Conservation (phyloP, 2,329 filamentous ascomycete species). For the Plectosphaerella plurivora region DNA sequence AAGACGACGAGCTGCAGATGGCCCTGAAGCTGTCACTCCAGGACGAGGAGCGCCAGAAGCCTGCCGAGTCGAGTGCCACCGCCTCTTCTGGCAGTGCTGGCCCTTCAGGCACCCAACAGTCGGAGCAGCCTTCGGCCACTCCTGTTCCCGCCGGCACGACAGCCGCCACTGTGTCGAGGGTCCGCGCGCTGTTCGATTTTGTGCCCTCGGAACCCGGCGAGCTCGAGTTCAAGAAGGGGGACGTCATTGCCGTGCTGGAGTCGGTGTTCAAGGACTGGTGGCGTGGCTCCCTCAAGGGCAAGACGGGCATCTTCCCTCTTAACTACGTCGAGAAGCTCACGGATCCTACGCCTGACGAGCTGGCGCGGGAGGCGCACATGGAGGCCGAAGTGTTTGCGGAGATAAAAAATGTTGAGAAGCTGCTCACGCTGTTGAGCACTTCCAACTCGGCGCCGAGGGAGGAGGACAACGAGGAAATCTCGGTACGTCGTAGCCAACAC, state of each 20-base stretch:
- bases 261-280: conserved; percentile 99
- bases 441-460: conserved; percentile 74
- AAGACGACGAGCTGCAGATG: conserved; percentile 97
- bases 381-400: conserved; percentile 67
- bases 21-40: conserved; percentile 88
- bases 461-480: conserved; percentile 96
- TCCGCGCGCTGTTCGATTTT: conserved; percentile 92
- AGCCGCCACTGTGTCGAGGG: conserved; percentile 90
- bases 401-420: conserved; percentile 60
- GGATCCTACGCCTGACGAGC: conserved; percentile 88
- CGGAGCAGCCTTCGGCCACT: conserved; percentile 41
- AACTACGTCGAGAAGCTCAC: conserved; percentile 98
- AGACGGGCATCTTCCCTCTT: conserved; percentile 95
- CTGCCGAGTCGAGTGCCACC: conserved; percentile 28
- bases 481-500: conserved; percentile 43
- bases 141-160: conserved; percentile 78
- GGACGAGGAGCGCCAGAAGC: conserved; percentile 67
- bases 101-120: conserved; percentile 21
- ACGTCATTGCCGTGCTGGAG: conserved; percentile 94
- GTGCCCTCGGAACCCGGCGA: conserved; percentile 90
- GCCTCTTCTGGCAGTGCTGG: conserved; percentile 29
- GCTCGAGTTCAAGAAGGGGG: conserved; percentile 88
- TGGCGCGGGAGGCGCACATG: conserved; percentile 95
- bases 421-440: conserved; percentile 87
- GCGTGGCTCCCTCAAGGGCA: conserved; percentile 90